A percentile compares a stretch with the other conserved stretches of the same genome.
Conservation (phyloP, 768 basidiomycete species). For the Phlebiopsis gigantea region DNA sequence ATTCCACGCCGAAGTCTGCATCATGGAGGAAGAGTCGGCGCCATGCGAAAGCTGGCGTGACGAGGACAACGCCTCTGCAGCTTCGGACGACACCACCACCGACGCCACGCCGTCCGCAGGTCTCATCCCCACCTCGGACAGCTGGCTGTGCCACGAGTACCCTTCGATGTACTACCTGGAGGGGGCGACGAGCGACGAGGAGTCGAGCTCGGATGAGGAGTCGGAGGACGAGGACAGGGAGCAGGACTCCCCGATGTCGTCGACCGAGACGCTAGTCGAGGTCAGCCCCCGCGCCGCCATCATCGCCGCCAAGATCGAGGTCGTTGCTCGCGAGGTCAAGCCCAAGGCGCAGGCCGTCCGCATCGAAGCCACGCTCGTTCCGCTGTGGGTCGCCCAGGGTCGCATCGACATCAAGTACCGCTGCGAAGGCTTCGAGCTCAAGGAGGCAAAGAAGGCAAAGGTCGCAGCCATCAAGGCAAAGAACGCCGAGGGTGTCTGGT, state of each 20-base stretch:
- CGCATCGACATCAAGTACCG: constrained; percentile 12
- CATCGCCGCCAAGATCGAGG: not conserved
- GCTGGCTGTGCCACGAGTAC: constrained; percentile 2
- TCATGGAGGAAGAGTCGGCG: not conserved
- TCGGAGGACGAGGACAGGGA: not conserved
- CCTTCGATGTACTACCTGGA: not conserved
- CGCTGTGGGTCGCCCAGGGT: constrained; percentile 1
- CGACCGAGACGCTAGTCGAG: constrained; percentile 1
- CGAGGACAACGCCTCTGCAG: not conserved
- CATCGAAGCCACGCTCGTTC: not conserved
- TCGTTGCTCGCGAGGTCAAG: not conserved
- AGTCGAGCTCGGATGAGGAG: not conserved
- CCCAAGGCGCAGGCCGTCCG: not conserved
- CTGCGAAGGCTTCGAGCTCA: constrained; percentile 9
- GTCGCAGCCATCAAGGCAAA: not conserved
- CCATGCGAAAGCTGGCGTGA: not conserved
- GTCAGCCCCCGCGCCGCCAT: not conserved
- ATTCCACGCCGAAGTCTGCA: not conserved
- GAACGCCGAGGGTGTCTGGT: not conserved
- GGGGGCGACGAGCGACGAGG: not conserved
- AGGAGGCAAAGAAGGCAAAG: not conserved
- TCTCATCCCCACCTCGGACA: constrained; percentile 1
- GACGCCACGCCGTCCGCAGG: not conserved
- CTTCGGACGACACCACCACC: not conserved
- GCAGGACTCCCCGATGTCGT: not conserved